phyloP scores from a whole-genome alignment of 371 early-diverging fungal genomes.

The Choanephora cucurbitarum region DNA sequence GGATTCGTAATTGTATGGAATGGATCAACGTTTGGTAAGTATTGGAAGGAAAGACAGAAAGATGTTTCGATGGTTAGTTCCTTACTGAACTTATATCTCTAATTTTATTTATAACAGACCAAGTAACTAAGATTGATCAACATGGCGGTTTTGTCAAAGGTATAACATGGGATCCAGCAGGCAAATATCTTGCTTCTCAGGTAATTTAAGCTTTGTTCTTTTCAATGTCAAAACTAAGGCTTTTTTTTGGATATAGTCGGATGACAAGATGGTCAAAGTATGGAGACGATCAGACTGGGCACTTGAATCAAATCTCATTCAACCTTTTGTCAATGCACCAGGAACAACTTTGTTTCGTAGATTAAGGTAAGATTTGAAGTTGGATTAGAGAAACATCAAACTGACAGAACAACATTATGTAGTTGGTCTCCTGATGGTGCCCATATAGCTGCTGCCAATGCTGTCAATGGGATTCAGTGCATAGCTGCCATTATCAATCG shows the following conservation, averaged over 20 bases:
- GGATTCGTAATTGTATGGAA: constrained; percentile 86
- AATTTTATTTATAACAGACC: constrained; percentile 38
- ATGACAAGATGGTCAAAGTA: constrained; percentile 88
- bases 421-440: constrained; percentile 97
- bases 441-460: constrained; percentile 88
- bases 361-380: constrained; percentile 77
- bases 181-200: constrained; percentile 91
- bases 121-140: constrained; percentile 64
- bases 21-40: constrained; percentile 78
- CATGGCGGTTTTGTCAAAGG: constrained; percentile 96
- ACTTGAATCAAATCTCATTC: constrained; percentile 69
- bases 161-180: constrained; percentile 94
- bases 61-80: too few relatives aligned
- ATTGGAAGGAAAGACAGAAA: background rate
- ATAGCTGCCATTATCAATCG: constrained; percentile 83
- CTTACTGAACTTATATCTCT: background rate
- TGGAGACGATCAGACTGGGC: constrained; percentile 91
- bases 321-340: constrained; percentile 76
- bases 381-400: too few relatives aligned
- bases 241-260: constrained; percentile 57
- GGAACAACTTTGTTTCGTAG: constrained; percentile 90
- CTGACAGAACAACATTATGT: too few relatives aligned
- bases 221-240: background rate
- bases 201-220: constrained; percentile 34
- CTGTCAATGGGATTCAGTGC: constrained; percentile 80